phyloP scores from a whole-genome alignment of 768 basidiomycete genomes.

The Cystobasidium onofrii region DNA sequence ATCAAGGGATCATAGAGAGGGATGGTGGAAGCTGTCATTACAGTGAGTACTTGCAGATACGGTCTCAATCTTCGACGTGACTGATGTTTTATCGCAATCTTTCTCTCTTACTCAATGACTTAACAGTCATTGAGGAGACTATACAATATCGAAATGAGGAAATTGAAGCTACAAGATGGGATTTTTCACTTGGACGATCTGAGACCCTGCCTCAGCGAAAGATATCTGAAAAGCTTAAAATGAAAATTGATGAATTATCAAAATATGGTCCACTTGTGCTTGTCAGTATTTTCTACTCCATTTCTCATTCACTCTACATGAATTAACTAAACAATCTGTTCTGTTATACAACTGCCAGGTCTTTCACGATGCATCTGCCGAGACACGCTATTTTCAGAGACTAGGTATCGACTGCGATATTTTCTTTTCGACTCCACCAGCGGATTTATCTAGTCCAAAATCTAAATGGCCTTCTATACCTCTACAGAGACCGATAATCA shows the following conservation, averaged over 20 bases:
- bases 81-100: not conserved
- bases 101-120: no score
- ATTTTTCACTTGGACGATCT: slow-evolving; percentile 12
- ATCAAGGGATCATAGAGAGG: not conserved
- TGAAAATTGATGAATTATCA: not conserved
- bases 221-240: slow-evolving; percentile 23
- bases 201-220: not conserved
- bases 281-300: slow-evolving; percentile 55
- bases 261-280: slow-evolving; percentile 19
- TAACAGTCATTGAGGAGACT: slow-evolving; percentile 28
- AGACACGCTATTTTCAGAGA: slow-evolving; percentile 20
- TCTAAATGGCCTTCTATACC: not conserved
- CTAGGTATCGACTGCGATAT: not conserved
- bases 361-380: slow-evolving; percentile 19
- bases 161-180: slow-evolving; percentile 21
- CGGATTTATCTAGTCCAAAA: not conserved
- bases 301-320: no score
- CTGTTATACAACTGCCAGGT: not conserved
- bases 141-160: slow-evolving; percentile 23
- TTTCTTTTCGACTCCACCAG: slow-evolving; percentile 40
- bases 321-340: no score
- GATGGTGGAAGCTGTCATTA: slow-evolving; percentile 18
- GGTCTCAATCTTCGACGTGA: not conserved
- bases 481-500: not conserved
- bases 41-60: slow-evolving; percentile 20